A percentile compares a stretch with the other conserved stretches of the same genome.
Evolutionary conservation across 2,329 filamentous ascomycete species (phyloP).

Genomic region (Xylaria sp.): DNA sequence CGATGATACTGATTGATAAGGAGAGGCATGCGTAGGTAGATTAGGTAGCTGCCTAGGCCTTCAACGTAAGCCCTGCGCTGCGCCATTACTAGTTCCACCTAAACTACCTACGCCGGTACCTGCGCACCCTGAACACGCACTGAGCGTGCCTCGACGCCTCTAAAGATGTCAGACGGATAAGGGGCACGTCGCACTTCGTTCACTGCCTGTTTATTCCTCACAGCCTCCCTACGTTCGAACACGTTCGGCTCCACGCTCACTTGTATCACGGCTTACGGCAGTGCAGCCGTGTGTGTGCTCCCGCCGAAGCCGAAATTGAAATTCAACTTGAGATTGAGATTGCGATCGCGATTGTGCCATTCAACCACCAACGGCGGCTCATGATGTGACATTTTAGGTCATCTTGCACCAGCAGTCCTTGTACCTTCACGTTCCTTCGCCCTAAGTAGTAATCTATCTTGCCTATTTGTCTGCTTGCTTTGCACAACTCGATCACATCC

Average conservation of each 20-base stretch:
- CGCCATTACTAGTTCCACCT: neutral
- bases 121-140: neutral
- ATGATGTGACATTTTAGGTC: slow-evolving; percentile 31
- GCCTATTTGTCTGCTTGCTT: neutral
- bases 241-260: slow-evolving; percentile 17
- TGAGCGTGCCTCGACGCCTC: neutral
- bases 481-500: neutral
- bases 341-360: neutral
- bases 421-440: slow-evolving; percentile 4
- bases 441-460: neutral
- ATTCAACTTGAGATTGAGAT: neutral
- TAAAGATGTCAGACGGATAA: neutral
- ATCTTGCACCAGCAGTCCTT: neutral
- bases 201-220: neutral
- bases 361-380: slow-evolving; percentile 11
- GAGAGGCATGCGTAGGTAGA: neutral
- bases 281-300: neutral
- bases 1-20: neutral
- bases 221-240: neutral
- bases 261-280: neutral
- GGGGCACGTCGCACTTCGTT: neutral
- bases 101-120: neutral
- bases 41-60: neutral
- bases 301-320: neutral
- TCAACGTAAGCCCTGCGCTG: neutral